Base-by-base conservation (phyloP, 1,139 yeast genomes). In the Saccharomyces uvarum region DNA sequence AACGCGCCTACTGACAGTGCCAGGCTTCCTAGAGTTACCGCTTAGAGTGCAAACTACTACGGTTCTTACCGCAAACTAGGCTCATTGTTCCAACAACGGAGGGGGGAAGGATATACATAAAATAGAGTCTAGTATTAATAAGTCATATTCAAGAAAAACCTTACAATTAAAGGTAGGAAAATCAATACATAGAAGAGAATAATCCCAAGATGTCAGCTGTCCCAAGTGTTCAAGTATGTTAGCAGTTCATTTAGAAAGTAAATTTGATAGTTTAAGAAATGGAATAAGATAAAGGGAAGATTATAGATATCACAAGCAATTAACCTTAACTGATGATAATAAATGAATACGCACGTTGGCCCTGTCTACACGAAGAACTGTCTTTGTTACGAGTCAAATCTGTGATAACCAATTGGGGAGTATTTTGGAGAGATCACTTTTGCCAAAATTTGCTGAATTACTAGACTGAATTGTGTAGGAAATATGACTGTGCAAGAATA, bases 201-300 rank as follows among this genome's bases (percentile, higher is more conserved):
- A 62, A 64, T 60, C 61, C 61, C 63, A 70, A 63, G 66, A 71
- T 72, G 74, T 80, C 85, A 74, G 75, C 84, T 75, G 70, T 67
- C 66, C 84, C 82, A 79, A 80, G 84, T 77, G 85, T 81, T 74
- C 85, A 81, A 79, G 84, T 80, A 80, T 79, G 44, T 38, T 38
- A 16, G 16, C 44, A 38, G 84, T 80, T 59, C 49, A 24, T 24
- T 24, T 52, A 48, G 13, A 38, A 9, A 19, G 14, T 27, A 38
- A 38, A 14, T 5, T 38, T 16, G 24, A 38, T 38, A 19, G 24
- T 9, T 8, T 38, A 19, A 13, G 19, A 8, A 19, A 38, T 38
- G 44, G 44, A 38, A 9, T 38, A 19, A 16, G 24, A 16, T 19
- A 21, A 38, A 9, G 24, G 13, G 19, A 9, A 19, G 19, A 16